Evolutionary conservation across 106 monocot species (phyloP), one percentile per base, ranked within the genome.

Genomic region (Chionographis japonica): DNA sequence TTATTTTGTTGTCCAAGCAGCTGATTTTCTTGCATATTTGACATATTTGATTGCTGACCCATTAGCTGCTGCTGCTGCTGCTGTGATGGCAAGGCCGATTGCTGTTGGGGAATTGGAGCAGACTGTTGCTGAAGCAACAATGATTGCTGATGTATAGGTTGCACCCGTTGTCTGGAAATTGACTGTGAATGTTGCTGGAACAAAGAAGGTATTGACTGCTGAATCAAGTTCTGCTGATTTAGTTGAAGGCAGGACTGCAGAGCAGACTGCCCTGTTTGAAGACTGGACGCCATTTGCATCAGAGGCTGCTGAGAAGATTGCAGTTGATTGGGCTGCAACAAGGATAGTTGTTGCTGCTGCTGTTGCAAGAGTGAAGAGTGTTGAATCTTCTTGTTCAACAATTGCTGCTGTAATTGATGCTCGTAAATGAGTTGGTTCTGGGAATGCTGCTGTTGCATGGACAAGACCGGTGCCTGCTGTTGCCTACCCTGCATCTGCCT

Each of bases 141-240:
- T 55, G 66, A 8, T 35, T 72, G 77, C 54, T 76, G 75, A 59
- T 70, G 72, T 17, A 76, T 46, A 2, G 77, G 61, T 56, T 81
- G 91, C 58, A 60, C 41, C 13, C 69, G 77, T 50, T 91, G 85
- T 68, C 80, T 92, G 35, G 65, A 37, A 78, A 73, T 37, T 68
- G 78, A 76, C 65, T 81, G 82, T 40, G 81, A 10, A 71, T 75
- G 78, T 39, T 78, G 78, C 55, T 83, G 90, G 53, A 81, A 60
- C 50, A 82, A 58, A 62, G 84, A 74, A 54, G 81, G 41, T 56
- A 72, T 60, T 43, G 87, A 68, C 56, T 85, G 88, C 66, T 77
- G 94, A 49, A 83, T 58, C 52, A 78, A 69, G 64, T 75, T 91
- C 53, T 80, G 63, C 40, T 83, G 85, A 74, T 75, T 85, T 69